Conservation (phyloP, 106 monocot genomes). For the Acorus gramineus region DNA sequence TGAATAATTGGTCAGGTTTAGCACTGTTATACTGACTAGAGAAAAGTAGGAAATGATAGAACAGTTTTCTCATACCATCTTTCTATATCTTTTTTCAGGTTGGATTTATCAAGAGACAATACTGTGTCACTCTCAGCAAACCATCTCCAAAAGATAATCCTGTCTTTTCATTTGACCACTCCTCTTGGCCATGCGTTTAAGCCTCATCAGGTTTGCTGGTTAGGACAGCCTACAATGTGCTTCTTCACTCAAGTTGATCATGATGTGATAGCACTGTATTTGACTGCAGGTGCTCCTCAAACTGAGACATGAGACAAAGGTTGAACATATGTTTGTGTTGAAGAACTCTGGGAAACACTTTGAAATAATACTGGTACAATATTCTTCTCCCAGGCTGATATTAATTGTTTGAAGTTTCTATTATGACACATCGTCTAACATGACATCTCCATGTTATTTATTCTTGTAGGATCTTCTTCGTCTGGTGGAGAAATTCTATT, state of each 20-base stretch:
- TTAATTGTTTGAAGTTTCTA: neutral
- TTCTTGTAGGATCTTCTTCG: slow-evolving; percentile 76
- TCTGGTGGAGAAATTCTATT: slow-evolving; percentile 86
- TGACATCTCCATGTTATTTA: neutral
- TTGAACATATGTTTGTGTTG: slow-evolving; percentile 83
- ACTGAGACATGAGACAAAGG: slow-evolving; percentile 73
- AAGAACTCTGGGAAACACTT: slow-evolving; percentile 54
- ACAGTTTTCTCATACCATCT: too few relatives aligned
- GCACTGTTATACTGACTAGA: too few relatives aligned
- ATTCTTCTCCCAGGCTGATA: slow-evolving; percentile 1
- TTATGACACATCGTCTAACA: too few relatives aligned
- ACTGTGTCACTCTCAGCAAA: slow-evolving; percentile 66
- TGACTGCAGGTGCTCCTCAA: slow-evolving; percentile 68
- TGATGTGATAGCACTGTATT: slow-evolving; percentile 1
- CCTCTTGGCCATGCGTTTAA: slow-evolving; percentile 69
- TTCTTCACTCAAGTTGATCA: neutral
- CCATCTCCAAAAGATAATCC: slow-evolving; percentile 77
- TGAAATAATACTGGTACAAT: slow-evolving; percentile 60
- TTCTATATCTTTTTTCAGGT: slow-evolving; percentile 26
- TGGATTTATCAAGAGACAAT: slow-evolving; percentile 67
- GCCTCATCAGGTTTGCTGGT: slow-evolving; percentile 75
- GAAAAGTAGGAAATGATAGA: too few relatives aligned
- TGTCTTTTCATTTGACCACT: slow-evolving; percentile 70
- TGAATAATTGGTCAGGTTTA: too few relatives aligned
- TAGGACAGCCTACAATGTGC: neutral